Base-by-base conservation (phyloP, 768 basidiomycete species). In the Rubroboletus pulcherrimus region DNA sequence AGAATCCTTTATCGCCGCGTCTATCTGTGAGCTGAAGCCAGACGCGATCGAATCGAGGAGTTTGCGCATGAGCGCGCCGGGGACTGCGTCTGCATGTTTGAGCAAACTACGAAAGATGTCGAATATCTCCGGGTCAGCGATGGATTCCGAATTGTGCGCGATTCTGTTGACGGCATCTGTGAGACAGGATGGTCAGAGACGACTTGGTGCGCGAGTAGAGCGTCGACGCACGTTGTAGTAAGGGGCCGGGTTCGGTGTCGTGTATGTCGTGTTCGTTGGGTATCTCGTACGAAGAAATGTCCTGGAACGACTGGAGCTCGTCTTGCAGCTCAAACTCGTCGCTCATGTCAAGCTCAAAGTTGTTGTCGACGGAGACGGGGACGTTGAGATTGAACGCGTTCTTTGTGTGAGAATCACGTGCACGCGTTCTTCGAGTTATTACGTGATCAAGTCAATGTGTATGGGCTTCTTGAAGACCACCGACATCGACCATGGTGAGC, bases 11-110 rank as follows among this genome's bases (percentile, higher is more conserved):
- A 79, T 65, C 4, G 90, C 84, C 21, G 81, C 77, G 19, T 95
- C 93, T 42, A 93, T 75, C 70, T 93, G 86, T 2, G 83, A 71
- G 43, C 78, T 78, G 51, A 93, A 80, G 0, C 85, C 89, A 0
- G 93, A 95, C 1, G 83, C 74, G 53, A 97, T 79, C 4, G 91
- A 87, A 72, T 98, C 96, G 44, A 98, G 79, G 0, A 96, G 76
- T 69, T 97, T 96, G 75, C 75, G 86, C 82, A 96, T 87, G 46
- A 85, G 74, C 0, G 78, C 63, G 24, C 83, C 84, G 5, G 82
- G 79, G 7, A 93, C 80, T 4, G 74, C 69, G 42, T 83, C 80
- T 0, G 86, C 78, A 59, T 85, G 74, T 73, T 95, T 97, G 63
- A 98, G 77, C 11, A 97, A 75, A 57, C 84, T 87, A 46, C 91